Evolutionary conservation across 805 yeast species (phyloP), one percentile per base, ranked within the genome.

Genomic region (Candida manassasensis): DNA sequence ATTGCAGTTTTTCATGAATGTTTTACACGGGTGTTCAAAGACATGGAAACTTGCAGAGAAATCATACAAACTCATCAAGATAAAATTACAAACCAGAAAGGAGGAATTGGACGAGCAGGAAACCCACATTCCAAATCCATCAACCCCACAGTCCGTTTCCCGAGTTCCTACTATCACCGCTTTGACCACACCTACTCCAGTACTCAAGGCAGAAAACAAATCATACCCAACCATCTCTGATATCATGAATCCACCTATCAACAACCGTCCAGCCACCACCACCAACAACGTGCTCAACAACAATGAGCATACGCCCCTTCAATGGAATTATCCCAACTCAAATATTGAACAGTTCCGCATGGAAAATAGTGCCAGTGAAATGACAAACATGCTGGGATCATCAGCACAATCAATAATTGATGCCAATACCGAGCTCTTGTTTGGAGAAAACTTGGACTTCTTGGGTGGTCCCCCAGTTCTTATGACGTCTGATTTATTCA

Each of bases 391-490:
- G 3, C 21, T 14, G 4, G 32, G 32, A 14, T n/a, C n/a, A 10
- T n/a, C 21, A 10, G 21, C 15, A 11, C 27, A 34, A 19, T 16
- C 36, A 8, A 36, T 39, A 12, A 36, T 22, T 17, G 43, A 48
- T 19, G 31, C 50, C 11, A 48, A 45, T 34, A 40, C 52, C 11
- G 52, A 52, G 13, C 26, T 51, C 8, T 35, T 55, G 15, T 46
- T 46, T 27, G 43, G 40, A 22, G 42, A 43, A 10, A 38, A 43
- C 40, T 47, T 60, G 19, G 73, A 60, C 32, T 67, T 65, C 42
- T 64, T 71, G 42, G 76, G 77, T 3, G 76, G 77, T 2, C 77
- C 76, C 0, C 76, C 76, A 4, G 65, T 71, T 12, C 62, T 71
- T 36, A 69, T 71, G 75, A 69, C 73, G 2, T 66, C 75, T 2